Evolutionary conservation across 768 basidiomycete genomes (phyloP).

Genomic region (Lactarius evosmus): DNA sequence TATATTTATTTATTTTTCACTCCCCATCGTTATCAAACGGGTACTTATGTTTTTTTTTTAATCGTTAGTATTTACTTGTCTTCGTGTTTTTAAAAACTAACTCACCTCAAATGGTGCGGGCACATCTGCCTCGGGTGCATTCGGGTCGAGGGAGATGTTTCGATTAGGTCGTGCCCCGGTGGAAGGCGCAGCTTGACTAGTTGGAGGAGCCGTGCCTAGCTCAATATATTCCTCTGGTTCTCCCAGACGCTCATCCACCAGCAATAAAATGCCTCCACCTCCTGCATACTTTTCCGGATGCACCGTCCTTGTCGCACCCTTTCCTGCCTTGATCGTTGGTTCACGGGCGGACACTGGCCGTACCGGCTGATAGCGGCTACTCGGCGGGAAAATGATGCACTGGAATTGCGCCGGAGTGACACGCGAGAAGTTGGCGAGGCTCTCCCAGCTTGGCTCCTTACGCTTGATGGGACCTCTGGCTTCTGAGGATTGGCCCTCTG

Average conservation of each 20-base stretch:
- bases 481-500: conserved; percentile 42
- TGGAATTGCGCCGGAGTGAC: conserved; percentile 86
- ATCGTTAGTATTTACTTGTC: conserved; percentile 16
- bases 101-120: conserved; percentile 84
- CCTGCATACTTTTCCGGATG: conserved; percentile 62
- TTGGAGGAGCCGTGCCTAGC: conserved; percentile 39
- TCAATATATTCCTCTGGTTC: conserved; percentile 75
- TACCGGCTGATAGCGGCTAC: conserved; percentile 85
- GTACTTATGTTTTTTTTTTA: conserved; percentile 66
- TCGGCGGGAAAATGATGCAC: conserved; percentile 78
- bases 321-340: conserved; percentile 26
- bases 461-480: conserved; percentile 46
- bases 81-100: conserved; percentile 28
- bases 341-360: conserved; percentile 61
- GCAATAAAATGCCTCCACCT: conserved; percentile 84
- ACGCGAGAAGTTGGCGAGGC: conserved; percentile 81
- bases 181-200: conserved; percentile 30
- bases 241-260: conserved; percentile 68
- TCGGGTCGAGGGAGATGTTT: conserved; percentile 70
- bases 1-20: conserved; percentile 31
- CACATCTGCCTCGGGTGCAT: conserved; percentile 65
- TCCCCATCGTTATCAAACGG: conserved; percentile 71
- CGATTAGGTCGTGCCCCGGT: conserved; percentile 30
- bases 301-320: conserved; percentile 35
- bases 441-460: conserved; percentile 79